A percentile compares a stretch with the other conserved stretches of the same genome.
These are phyloP conservation scores for Chionographis japonica DNA, from an alignment of 106 monocot species.

Conservation along the genomic window DNA sequence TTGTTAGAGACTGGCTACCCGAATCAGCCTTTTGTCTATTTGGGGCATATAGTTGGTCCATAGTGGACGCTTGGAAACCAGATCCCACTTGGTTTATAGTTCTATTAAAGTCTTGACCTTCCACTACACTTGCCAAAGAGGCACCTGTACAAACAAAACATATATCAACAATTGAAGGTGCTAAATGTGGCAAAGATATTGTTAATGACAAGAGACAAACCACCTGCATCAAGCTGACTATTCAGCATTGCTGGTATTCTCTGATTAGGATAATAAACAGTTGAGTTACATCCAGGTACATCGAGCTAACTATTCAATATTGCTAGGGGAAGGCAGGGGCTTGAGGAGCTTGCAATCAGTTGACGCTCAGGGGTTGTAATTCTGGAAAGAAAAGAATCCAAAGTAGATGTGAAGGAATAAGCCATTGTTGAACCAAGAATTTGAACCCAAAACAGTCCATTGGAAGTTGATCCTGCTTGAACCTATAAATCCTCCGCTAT, in stretches of 20 bases:
- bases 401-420: conserved; percentile 38
- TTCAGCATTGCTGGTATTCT: conserved; percentile 37
- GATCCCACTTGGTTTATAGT: conserved; percentile 25
- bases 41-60: conserved; percentile 45
- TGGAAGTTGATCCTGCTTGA: conserved; percentile 27
- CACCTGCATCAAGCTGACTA: conserved; percentile 35
- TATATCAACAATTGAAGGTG: neutral
- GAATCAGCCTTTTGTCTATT: too few species aligned
- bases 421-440: conserved; percentile 54
- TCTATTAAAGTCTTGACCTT: conserved; percentile 29
- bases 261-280: too few species aligned
- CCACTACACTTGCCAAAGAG: conserved; percentile 15
- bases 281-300: too few species aligned
- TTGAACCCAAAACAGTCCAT: conserved; percentile 45
- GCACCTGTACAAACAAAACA: conserved; percentile 15
- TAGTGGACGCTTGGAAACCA: conserved; percentile 20
- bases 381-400: conserved; percentile 39
- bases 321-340: conserved; percentile 24
- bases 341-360: conserved; percentile 32
- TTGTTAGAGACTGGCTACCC: conserved; percentile 15
- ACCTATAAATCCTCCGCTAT: too few species aligned
- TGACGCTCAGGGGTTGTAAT: conserved; percentile 49
- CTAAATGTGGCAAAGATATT: neutral
- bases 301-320: too few species aligned
- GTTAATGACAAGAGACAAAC: too few species aligned